Evolutionary conservation across 805 yeast genomes (phyloP), one percentile per base, ranked within the genome.

Genomic region (Candida jianshihensis): DNA sequence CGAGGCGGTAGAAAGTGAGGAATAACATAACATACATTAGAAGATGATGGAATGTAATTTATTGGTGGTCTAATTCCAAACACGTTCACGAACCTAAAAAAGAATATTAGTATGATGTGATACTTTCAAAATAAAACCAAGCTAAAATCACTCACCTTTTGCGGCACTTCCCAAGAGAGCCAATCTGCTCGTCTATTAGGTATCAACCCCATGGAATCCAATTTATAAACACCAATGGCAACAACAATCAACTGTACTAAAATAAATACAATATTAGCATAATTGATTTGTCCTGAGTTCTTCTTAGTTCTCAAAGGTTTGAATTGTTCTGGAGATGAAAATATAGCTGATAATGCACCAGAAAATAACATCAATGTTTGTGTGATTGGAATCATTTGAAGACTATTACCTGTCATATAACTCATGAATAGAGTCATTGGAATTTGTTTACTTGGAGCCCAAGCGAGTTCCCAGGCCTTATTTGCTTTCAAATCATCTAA

Each of bases 391-490:
- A 90, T 87, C 46, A 90, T 70, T 51, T 92, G 97, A 19, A 92
- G 63, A 4, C 94, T 75, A 50, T 82, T 81, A 22, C 97, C 97
- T 0, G 96, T 78, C 86, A 90, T 85, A 57, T 86, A 92, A 42
- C 87, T 78, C 95, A 90, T 86, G 33, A 86, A 64, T 34, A 84
- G 58, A 52, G 86, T 92, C 94, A 87, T 83, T 7, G 97, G 95
- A n/a, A 92, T 71, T 20, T 73, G 61, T 54, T 88, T 90, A 3
- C 87, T 84, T 0, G 97, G 96, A 1, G 78, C 76, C 13, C 73
- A 59, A 3, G 96, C 95, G 26, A 84, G 54, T 39, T 84, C 92
- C 95, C 96, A 87, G 0, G 94, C 89, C 51, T 82, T 83, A n/a
- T 24, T 11, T 24, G 13, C 13, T 24, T 24, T 24, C 13, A 24